Percentiles rank a stretch among this genome's conserved stretches.
These are phyloP conservation scores for Leptographium wingfieldii DNA, from an alignment of 2,329 filamentous ascomycete species.

Conservation along the genomic window DNA sequence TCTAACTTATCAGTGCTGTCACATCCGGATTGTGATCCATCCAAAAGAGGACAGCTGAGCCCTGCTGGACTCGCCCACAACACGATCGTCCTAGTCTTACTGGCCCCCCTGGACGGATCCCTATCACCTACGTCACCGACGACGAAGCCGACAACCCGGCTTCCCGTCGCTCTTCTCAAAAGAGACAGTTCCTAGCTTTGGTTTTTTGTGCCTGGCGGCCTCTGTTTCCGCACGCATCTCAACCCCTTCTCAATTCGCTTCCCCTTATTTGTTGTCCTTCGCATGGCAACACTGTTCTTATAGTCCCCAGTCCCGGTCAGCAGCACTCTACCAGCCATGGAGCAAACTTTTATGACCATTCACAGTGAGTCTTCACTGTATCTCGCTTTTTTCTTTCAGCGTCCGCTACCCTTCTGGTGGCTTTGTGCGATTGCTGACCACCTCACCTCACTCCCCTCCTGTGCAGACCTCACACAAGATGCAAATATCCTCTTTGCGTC, in stretches of 20 bases:
- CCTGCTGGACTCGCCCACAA: neutral
- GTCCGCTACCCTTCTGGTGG: neutral
- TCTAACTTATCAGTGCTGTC: neutral
- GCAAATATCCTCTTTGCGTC: slow-evolving; percentile 75
- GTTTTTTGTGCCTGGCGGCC: neutral
- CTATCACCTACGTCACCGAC: neutral
- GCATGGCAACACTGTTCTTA: neutral
- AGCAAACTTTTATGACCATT: slow-evolving; percentile 84
- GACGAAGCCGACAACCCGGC: neutral
- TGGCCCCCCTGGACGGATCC: slow-evolving; percentile 7
- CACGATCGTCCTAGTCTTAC: slow-evolving; percentile 5
- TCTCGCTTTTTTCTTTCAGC: neutral
- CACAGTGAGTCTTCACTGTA: slow-evolving; percentile 49
- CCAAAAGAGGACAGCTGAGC: neutral
- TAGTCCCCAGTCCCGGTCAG: neutral
- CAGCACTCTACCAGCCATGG: slow-evolving; percentile 35
- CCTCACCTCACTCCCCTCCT: neutral
- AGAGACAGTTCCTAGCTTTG: neutral
- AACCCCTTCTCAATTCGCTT: neutral
- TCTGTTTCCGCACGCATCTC: neutral
- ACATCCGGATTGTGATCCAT: neutral
- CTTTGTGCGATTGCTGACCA: neutral
- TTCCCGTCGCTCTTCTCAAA: neutral
- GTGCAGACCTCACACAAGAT: slow-evolving; percentile 58
- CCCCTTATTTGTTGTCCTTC: too few species aligned